Evolutionary conservation across 1,139 yeast genomes (phyloP), one percentile per base, ranked within the genome.

Genomic region (Saccharomyces hybrid): DNA sequence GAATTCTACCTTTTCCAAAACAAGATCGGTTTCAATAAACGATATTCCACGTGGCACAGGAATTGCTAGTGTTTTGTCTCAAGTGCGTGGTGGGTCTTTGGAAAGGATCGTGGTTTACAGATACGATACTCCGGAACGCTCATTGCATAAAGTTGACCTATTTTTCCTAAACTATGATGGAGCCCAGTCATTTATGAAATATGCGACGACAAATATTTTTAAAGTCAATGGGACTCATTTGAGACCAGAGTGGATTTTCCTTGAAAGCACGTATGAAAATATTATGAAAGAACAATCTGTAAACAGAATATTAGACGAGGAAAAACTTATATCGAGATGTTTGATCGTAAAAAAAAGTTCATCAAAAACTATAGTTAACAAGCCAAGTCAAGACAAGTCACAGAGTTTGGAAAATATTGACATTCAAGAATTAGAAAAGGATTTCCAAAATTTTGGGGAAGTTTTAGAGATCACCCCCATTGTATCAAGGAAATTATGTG

Each of bases 81-180:
- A 83, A 59, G 74, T 86, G 0, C 73, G 78, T 62, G 95, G 96
- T 0, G 96, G 96, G 0, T 89, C 93, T 0, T 70, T 88, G 49
- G 90, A 86, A 60, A 77, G 76, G 58, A 66, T 85, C 2, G 71
- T 68, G 2, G 54, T 68, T 42, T 57, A 60, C 11, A 55, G 58
- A 3, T 55, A 58, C 52, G 60, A 50, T 47, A 55, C 55, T 11
- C 29, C 28, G 9, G 51, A 47, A 4, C 48, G 51, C 9, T 14
- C 51, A 4, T 47, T 54, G 7, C 54, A 58, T n/a, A 59, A 55
- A 42, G 58, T 84, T 16, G 84, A 83, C 60, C 58, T 86, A 1
- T 75, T 78, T 62, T 88, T 84, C 64, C 65, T 81, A 34, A 76
- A 71, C 34, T 75, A 79, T 1, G 76, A 75, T 28, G 80, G 80